These are phyloP conservation scores for Xerocomellus dryophilus DNA, from an alignment of 768 basidiomycete species.

Conservation along the genomic window DNA sequence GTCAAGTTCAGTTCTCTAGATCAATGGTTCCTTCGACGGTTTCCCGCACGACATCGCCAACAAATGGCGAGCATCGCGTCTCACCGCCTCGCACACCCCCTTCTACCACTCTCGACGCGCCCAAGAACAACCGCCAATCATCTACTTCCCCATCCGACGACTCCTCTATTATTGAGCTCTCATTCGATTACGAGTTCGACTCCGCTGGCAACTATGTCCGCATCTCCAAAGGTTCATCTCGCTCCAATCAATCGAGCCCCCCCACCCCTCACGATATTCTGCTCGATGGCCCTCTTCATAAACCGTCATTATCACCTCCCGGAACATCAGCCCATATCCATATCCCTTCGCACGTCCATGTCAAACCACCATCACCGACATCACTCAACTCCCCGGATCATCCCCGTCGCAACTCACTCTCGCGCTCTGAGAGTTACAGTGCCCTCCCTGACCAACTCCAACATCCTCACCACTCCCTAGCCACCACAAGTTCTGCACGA, in stretches of 20 bases:
- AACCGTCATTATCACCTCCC: constrained; percentile 26
- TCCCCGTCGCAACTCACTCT: constrained; percentile 48
- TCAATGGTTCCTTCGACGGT: constrained; percentile 23
- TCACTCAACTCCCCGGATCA: constrained; percentile 39
- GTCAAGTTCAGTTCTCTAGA: constrained; percentile 7
- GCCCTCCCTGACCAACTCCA: constrained; percentile 30
- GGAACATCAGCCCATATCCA: constrained; percentile 19
- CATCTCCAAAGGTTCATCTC: constrained; percentile 42
- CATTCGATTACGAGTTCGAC: constrained; percentile 46
- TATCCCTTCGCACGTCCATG: constrained; percentile 17
- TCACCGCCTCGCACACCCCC: constrained; percentile 33
- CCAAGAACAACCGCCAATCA: constrained; percentile 32
- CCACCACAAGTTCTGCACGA: constrained; percentile 34
- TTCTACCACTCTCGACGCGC: constrained; percentile 25
- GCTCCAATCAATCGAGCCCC: constrained; percentile 37
- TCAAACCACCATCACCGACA: constrained; percentile 34
- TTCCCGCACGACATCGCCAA: constrained; percentile 28
- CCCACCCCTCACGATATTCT: constrained; percentile 40
- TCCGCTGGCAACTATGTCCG: constrained; percentile 46
- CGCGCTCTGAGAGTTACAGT: constrained; percentile 62
- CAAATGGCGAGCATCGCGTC: constrained; percentile 28
- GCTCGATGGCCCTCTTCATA: constrained; percentile 26
- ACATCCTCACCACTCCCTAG: constrained; percentile 27
- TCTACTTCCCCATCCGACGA: constrained; percentile 44
- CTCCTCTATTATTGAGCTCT: constrained; percentile 45